Percentiles rank a stretch among this genome's conserved stretches.
These are phyloP conservation scores for Calonectria montana DNA, from an alignment of 2,329 filamentous ascomycete species.

Conservation along the genomic window DNA sequence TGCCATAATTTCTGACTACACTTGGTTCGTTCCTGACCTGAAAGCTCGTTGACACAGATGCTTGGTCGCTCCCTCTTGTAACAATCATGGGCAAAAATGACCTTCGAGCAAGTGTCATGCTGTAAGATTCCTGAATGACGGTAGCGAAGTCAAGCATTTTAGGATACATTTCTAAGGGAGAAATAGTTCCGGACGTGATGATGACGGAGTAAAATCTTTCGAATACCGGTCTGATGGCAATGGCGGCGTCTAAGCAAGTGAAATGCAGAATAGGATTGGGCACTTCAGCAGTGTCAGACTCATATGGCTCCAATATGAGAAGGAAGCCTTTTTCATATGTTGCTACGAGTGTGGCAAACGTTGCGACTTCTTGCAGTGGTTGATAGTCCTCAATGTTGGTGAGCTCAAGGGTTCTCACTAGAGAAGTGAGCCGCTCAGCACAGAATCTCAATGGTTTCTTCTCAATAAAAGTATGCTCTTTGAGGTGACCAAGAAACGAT, in stretches of 20 bases:
- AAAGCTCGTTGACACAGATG: constrained; percentile 91
- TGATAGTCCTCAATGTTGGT: constrained; percentile 99
- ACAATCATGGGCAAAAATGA: constrained; percentile 99
- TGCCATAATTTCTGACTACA: constrained; percentile 97
- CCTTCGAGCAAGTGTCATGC: constrained; percentile 91
- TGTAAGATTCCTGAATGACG: constrained; percentile 96
- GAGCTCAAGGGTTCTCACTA: constrained; percentile 93
- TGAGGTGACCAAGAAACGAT: constrained; percentile 92
- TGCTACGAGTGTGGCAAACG: constrained; percentile 93
- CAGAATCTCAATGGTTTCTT: constrained; percentile 95
- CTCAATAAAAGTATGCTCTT: constrained; percentile 97
- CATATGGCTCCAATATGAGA: constrained; percentile 95
- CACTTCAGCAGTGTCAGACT: constrained; percentile 94
- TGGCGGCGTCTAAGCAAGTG: constrained; percentile 95
- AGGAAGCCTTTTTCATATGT: constrained; percentile 98
- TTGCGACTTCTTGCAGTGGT: constrained; percentile 95
- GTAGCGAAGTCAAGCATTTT: constrained; percentile 96
- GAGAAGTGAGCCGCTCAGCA: constrained; percentile 91
- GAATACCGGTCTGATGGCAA: constrained; percentile 97
- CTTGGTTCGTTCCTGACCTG: constrained; percentile 95
- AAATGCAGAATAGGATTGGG: constrained; percentile 98
- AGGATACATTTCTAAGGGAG: constrained; percentile 97
- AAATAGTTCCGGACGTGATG: constrained; percentile 97
- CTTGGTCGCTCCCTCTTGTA: constrained; percentile 93
- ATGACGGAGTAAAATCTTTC: constrained; percentile 98